Percentiles rank a stretch among this genome's conserved stretches.
Evolutionary conservation across 1,284 basidiomycete genomes (phyloP).

Genomic region (Polyporus tsugae): DNA sequence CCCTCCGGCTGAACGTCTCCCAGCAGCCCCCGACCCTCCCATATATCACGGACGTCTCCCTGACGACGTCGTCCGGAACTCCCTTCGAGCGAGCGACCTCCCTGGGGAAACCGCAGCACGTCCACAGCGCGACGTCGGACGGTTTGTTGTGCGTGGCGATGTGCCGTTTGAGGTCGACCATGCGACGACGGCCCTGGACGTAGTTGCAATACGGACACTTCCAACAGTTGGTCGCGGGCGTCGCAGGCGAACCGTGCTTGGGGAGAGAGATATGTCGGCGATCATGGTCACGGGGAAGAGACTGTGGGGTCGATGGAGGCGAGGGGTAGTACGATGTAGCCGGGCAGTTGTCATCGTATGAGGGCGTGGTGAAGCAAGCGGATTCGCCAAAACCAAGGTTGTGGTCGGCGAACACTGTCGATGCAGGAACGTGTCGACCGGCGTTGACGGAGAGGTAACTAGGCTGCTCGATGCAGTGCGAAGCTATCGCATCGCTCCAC

Average conservation of each 20-base stretch:
- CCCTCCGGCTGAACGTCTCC: slow-evolving; percentile 59
- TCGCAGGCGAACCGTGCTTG: background rate
- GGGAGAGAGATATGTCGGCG: background rate
- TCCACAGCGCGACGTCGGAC: slow-evolving; percentile 8
- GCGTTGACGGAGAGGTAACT: background rate
- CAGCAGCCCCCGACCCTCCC: slow-evolving; percentile 53
- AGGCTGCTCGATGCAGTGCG: background rate
- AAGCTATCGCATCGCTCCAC: background rate
- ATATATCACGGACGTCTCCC: background rate
- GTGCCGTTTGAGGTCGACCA: slow-evolving; percentile 14
- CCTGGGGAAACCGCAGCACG: slow-evolving; percentile 15
- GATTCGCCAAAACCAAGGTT: background rate
- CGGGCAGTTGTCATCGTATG: background rate
- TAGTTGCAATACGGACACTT: slow-evolving; percentile 15
- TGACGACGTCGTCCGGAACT: slow-evolving; percentile 6
- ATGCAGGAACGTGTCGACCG: background rate
- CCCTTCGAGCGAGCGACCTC: background rate
- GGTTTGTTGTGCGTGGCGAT: slow-evolving; percentile 13
- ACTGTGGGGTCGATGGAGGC: background rate
- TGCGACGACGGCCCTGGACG: slow-evolving; percentile 14
- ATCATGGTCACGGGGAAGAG: background rate
- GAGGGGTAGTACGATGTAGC: background rate
- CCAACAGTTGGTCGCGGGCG: background rate
- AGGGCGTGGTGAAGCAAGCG: background rate
- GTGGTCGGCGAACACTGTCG: background rate